These are phyloP conservation scores for Acaromyces ingoldii DNA, from an alignment of 1,284 basidiomycete genomes.

Conservation along the genomic window DNA sequence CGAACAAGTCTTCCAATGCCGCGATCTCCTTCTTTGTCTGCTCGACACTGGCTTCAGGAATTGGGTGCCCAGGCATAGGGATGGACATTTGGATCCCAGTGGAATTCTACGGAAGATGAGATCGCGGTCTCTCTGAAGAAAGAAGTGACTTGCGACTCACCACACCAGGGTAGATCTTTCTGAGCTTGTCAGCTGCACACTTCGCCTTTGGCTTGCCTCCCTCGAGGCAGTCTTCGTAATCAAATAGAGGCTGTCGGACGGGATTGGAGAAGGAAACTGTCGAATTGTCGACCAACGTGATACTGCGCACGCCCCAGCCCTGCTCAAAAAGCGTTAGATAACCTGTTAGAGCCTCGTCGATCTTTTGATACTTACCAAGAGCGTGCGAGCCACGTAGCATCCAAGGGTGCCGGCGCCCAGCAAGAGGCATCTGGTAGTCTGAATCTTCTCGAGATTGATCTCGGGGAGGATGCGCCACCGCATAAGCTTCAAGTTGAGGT, in stretches of 20 bases:
- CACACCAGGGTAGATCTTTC: constrained; percentile 85
- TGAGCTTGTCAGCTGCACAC: constrained; percentile 79
- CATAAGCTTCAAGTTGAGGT: constrained; percentile 96
- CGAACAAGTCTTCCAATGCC: constrained; percentile 70
- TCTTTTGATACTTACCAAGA: constrained; percentile 52
- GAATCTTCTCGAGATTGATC: constrained; percentile 81
- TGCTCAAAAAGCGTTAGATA: neutral
- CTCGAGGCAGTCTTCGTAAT: constrained; percentile 86
- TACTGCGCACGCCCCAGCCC: constrained; percentile 82
- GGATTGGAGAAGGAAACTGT: constrained; percentile 94
- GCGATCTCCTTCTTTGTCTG: constrained; percentile 66
- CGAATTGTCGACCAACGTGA: constrained; percentile 85
- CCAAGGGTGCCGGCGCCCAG: constrained; percentile 94
- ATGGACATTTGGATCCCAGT: constrained; percentile 70
- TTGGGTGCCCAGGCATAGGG: constrained; percentile 96
- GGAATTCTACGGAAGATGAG: too few species aligned
- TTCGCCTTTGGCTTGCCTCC: constrained; percentile 90
- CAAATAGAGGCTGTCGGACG: constrained; percentile 90
- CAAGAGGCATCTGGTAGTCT: constrained; percentile 72
- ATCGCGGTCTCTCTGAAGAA: too few species aligned
- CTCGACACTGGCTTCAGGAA: constrained; percentile 58
- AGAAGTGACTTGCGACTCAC: too few species aligned
- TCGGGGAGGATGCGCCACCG: constrained; percentile 89
- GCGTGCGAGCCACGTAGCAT: constrained; percentile 92
- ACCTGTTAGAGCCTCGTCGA: too few species aligned